Conservation (phyloP, 2,329 filamentous ascomycete species). For the Westerdykella aurantiaca region DNA sequence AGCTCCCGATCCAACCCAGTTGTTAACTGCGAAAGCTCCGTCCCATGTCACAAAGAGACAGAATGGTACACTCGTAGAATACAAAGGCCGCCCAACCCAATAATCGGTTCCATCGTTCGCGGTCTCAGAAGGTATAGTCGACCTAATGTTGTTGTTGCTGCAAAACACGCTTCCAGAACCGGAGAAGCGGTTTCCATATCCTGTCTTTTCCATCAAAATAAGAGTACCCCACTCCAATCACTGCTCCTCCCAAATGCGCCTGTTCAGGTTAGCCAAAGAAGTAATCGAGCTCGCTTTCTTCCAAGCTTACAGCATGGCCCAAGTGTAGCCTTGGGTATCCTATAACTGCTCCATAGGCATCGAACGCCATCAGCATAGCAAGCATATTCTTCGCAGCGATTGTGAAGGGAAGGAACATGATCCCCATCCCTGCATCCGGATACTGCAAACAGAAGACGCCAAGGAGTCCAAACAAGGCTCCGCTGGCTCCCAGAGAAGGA, state of each 20-base stretch:
- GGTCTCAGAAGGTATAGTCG: neutral
- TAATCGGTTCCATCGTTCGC: too few species aligned
- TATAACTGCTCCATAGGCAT: slow-evolving; percentile 26
- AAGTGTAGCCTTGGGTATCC: slow-evolving; percentile 25
- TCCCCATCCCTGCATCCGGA: slow-evolving; percentile 23
- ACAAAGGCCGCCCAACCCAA: too few species aligned
- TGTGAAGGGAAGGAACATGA: slow-evolving; percentile 28
- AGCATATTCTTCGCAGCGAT: slow-evolving; percentile 29
- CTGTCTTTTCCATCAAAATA: slow-evolving; percentile 29
- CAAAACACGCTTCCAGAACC: slow-evolving; percentile 22
- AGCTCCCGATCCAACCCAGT: too few species aligned
- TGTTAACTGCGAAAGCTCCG: too few species aligned
- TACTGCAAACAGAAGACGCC: slow-evolving; percentile 28
- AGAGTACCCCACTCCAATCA: slow-evolving; percentile 28
- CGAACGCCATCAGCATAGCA: slow-evolving; percentile 29
- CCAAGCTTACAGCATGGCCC: slow-evolving; percentile 30
- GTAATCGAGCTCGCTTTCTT: neutral
- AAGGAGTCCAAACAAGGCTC: slow-evolving; percentile 28
- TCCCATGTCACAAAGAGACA: too few species aligned
- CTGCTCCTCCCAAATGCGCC: slow-evolving; percentile 30
- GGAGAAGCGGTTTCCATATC: slow-evolving; percentile 31
- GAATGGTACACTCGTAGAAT: too few species aligned
- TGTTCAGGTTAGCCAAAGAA: slow-evolving; percentile 13
- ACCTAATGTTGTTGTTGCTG: slow-evolving; percentile 4
- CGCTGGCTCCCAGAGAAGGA: slow-evolving; percentile 29